Evolutionary conservation across 768 basidiomycete species (phyloP), one percentile per base, ranked within the genome.

Genomic region (Hirschioporus abietinus): DNA sequence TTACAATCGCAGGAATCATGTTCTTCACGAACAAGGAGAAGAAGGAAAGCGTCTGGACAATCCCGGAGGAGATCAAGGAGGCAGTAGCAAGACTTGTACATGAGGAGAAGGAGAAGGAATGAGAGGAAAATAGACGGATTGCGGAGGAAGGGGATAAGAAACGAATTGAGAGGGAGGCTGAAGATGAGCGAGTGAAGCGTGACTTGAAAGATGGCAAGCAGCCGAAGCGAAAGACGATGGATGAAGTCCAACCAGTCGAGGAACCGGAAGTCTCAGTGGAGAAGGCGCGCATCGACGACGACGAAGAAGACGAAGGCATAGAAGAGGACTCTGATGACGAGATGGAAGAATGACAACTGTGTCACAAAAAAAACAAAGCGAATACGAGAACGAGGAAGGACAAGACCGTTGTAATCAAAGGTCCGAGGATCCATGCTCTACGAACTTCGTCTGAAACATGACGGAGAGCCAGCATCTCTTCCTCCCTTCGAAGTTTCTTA

Each of bases 1-100:
- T 82, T 65, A 99, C 97, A 1, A 96, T 88, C 17, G 88, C 90
- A 71, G 95, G 93, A 23, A 98, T 98, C 77, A 81, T 89, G 7
- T 99, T 99, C 75, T 99, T 92, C 78, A 91, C 88, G 36, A 86
- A 98, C 79, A 91, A 88, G 72, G 80, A 80, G 27, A 85, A 82
- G 72, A 97, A 95, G 76, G 82, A 88, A 76, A 96, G 95, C 68
- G 81, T 92, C 8, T 99, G 97, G 97, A 83, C 81, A 0, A 84
- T 92, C 0, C 97, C 97, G 1, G 91, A 93, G 0, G 96, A 96
- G 76, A 91, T 99, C 69, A 85, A 85, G 72, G 87, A 86, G 12
- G 87, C 80, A 3, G 85, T 94, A 0, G 84, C 82, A 63, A 80
- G 79, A 23, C 74, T 94, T 3, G 86, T 88, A 70, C 73, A 71